Evolutionary conservation across 2,329 filamentous ascomycete species (phyloP).

Genomic region (Trichoderma sp.): DNA sequence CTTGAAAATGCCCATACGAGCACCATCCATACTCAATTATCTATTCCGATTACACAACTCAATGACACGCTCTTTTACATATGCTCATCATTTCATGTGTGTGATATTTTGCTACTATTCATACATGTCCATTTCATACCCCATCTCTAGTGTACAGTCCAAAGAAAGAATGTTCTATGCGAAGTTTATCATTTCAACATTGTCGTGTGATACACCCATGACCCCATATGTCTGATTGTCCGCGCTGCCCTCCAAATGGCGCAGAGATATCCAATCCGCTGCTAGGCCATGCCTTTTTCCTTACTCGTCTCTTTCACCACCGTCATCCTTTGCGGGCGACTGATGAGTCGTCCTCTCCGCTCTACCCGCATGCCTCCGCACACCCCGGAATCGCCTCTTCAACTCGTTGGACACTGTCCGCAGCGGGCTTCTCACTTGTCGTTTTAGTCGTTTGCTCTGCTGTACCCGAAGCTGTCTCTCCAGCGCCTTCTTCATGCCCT

Average conservation of each 20-base stretch:
- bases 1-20: neutral
- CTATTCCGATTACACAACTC: neutral
- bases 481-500: slow-evolving; percentile 30
- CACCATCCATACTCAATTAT: neutral
- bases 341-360: neutral
- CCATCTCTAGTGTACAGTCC: neutral
- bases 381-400: neutral
- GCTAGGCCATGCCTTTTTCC: neutral
- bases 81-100: slow-evolving; percentile 7
- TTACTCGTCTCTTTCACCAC: neutral
- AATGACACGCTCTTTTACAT: neutral
- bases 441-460: neutral
- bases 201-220: too few relatives aligned
- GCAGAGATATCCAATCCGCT: neutral
- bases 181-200: neutral
- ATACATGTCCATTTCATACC: neutral
- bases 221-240: neutral
- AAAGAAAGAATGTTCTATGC: slow-evolving; percentile 10
- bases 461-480: slow-evolving; percentile 27
- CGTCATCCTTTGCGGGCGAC: neutral
- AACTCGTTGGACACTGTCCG: neutral
- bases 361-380: neutral
- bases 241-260: neutral
- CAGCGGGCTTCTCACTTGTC: neutral
- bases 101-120: slow-evolving; percentile 12